phyloP scores from a whole-genome alignment of 2,329 filamentous ascomycete genomes.

The Penicillium sp. region DNA sequence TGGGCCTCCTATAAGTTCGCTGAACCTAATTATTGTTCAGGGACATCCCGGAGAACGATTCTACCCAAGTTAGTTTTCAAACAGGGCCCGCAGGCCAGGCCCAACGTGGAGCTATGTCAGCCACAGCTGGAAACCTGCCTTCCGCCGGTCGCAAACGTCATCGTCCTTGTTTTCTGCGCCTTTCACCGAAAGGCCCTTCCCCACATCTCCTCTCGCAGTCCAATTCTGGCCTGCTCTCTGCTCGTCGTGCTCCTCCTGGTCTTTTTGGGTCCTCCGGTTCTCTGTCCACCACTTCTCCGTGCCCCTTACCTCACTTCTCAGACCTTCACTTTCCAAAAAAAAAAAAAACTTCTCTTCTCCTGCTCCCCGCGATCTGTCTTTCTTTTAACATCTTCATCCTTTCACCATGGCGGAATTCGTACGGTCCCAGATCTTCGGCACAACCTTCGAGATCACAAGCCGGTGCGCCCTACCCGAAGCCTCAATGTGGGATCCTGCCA shows the following conservation, averaged over 20 bases:
- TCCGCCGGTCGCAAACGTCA: slow-evolving; percentile 33
- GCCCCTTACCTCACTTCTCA: neutral
- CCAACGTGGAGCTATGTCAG: neutral
- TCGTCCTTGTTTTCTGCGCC: slow-evolving; percentile 32
- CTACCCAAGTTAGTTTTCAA: neutral
- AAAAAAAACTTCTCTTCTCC: neutral
- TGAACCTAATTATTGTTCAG: neutral
- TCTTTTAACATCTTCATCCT: neutral
- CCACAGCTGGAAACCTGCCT: slow-evolving; percentile 18
- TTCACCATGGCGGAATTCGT: slow-evolving; percentile 96
- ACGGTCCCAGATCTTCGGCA: slow-evolving; percentile 98
- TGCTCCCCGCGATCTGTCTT: neutral
- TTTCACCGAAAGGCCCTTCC: slow-evolving; percentile 30
- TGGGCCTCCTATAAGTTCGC: neutral
- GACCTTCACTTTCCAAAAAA: neutral
- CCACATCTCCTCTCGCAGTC: slow-evolving; percentile 26
- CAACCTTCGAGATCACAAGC: slow-evolving; percentile 99
- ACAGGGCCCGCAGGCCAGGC: neutral
- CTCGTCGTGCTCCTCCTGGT: neutral
- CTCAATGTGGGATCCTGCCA: neutral
- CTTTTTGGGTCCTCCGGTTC: neutral
- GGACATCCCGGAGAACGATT: neutral
- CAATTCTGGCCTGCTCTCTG: neutral
- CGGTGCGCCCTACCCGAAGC: slow-evolving; percentile 59
- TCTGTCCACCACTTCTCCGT: slow-evolving; percentile 2